A percentile compares a stretch with the other conserved stretches of the same genome.
These are phyloP conservation scores for Fusarium pininemorale DNA, from an alignment of 2,329 filamentous ascomycete species.

Conservation along the genomic window DNA sequence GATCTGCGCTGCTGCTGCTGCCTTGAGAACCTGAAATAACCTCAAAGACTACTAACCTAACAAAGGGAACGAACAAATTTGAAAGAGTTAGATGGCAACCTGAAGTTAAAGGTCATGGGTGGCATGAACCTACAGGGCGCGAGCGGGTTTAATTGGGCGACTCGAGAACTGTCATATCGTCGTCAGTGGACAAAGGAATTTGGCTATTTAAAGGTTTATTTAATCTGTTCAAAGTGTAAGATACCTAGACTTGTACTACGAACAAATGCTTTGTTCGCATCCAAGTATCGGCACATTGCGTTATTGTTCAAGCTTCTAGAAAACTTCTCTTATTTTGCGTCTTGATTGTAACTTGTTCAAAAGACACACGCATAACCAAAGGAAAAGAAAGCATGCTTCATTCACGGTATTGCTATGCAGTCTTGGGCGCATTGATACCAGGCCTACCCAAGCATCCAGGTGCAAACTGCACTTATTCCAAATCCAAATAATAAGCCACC, in stretches of 20 bases:
- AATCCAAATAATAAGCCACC: neutral
- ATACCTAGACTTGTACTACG: neutral
- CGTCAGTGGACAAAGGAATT: neutral
- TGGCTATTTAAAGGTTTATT: neutral
- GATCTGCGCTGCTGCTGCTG: conserved; percentile 27
- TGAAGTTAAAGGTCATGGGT: neutral
- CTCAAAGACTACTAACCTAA: neutral
- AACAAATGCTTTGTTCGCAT: neutral
- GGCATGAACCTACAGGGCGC: neutral
- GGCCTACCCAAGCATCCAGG: neutral
- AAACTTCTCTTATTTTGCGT: neutral
- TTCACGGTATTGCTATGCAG: neutral
- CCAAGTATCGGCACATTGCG: neutral
- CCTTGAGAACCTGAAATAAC: conserved; percentile 20
- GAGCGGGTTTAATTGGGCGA: neutral
- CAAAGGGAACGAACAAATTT: neutral
- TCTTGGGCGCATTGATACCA: neutral
- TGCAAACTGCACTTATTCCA: neutral
- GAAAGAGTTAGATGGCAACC: conserved; percentile 18
- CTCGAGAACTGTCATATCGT: neutral
- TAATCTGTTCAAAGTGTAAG: neutral
- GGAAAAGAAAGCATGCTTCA: neutral
- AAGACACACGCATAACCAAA: neutral
- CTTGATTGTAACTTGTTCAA: neutral
- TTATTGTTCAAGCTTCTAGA: neutral